These are phyloP conservation scores for Thamnidium elegans DNA, from an alignment of 192 early-diverging fungal genomes.

Conservation along the genomic window DNA sequence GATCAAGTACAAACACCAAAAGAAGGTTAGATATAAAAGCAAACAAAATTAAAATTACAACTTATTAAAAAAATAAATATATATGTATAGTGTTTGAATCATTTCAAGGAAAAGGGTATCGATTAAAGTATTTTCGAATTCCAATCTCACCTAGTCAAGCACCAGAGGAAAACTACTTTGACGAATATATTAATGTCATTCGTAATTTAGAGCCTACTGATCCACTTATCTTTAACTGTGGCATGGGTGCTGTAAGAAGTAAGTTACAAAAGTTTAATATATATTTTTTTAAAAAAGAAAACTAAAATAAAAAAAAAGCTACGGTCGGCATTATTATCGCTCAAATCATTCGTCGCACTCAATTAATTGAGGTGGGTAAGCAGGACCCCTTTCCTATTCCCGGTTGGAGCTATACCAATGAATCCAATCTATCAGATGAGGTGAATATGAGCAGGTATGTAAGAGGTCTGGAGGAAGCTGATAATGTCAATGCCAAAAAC, in stretches of 20 bases:
- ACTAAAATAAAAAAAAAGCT: slow-evolving; percentile 23
- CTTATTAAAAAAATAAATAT: background rate
- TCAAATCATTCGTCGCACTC: slow-evolving; percentile 50
- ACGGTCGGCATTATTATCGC: slow-evolving; percentile 62
- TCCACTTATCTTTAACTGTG: slow-evolving; percentile 60
- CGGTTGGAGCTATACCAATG: slow-evolving; percentile 15
- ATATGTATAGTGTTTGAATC: slow-evolving; percentile 51
- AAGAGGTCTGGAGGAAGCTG: slow-evolving; percentile 22
- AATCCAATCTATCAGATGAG: background rate
- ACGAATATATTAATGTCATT: slow-evolving; percentile 56
- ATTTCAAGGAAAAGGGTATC: slow-evolving; percentile 42
- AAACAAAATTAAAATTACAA: background rate
- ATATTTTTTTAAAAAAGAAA: slow-evolving; percentile 5
- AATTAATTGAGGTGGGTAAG: slow-evolving; percentile 36
- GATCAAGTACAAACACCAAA: slow-evolving; percentile 52
- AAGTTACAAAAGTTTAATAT: slow-evolving; percentile 10
- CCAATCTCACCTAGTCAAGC: slow-evolving; percentile 61
- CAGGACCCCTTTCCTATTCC: slow-evolving; percentile 41
- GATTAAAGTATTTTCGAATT: slow-evolving; percentile 52
- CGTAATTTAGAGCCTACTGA: slow-evolving; percentile 32
- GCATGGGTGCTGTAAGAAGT: slow-evolving; percentile 59
- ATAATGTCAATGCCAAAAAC: slow-evolving; percentile 34
- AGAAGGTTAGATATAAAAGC: slow-evolving; percentile 33
- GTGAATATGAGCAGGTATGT: slow-evolving; percentile 6
- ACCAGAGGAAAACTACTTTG: slow-evolving; percentile 58